Evolutionary conservation across 352 stramenopile species (phyloP).

Genomic region (Pythium monospermum): DNA sequence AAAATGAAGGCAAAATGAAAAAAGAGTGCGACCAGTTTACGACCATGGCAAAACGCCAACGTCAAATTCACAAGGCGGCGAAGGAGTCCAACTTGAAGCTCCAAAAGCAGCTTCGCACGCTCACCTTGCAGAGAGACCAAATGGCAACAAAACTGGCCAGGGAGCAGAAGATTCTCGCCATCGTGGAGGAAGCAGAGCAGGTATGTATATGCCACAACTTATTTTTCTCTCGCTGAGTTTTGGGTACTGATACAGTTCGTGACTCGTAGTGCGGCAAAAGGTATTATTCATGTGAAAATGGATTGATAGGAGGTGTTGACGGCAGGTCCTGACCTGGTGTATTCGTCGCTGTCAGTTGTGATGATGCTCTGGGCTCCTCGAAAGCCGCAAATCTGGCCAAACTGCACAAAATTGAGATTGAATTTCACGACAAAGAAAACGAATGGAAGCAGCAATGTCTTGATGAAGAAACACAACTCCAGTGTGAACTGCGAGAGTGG

Average conservation of each 20-base stretch:
- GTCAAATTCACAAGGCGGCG: neutral
- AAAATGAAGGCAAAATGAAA: no score
- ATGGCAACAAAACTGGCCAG: neutral
- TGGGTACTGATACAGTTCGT: no score
- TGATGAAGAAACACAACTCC: conserved; percentile 16
- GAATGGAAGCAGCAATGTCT: conserved; percentile 16
- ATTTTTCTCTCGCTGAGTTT: neutral
- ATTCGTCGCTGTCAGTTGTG: no score
- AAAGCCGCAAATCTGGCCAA: neutral
- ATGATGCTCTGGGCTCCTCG: no score
- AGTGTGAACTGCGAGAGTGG: conserved; percentile 15
- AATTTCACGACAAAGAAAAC: conserved; percentile 9
- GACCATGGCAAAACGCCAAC: neutral
- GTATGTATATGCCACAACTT: neutral
- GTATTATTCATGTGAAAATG: no score
- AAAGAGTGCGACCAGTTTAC: neutral
- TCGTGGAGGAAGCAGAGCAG: conserved; percentile 9
- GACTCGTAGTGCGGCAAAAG: no score
- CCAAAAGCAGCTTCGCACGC: conserved; percentile 9
- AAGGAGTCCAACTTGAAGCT: conserved; percentile 10
- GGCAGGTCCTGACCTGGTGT: no score
- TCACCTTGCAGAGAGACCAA: neutral
- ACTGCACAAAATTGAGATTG: neutral
- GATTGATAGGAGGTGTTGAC: no score
- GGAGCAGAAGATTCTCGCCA: neutral